Conservation (phyloP, 164 flowering plant genomes). For the Malania oleifera region DNA sequence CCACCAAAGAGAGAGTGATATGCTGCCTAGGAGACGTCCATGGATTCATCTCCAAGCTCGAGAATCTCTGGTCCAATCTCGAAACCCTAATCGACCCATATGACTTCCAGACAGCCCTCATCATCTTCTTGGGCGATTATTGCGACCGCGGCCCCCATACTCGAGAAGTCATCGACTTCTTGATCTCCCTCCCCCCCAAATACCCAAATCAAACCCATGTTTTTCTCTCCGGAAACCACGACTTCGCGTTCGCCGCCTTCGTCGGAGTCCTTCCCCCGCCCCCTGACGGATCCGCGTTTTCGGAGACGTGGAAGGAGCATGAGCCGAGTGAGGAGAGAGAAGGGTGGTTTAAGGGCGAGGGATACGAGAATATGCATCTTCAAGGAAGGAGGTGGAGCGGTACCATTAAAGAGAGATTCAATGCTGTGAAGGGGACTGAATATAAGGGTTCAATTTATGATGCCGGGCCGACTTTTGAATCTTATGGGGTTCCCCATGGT, state of each 20-base stretch:
- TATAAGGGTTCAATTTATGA: conserved; percentile 85
- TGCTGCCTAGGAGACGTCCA: conserved; percentile 91
- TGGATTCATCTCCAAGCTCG: conserved; percentile 75
- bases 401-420: conserved; percentile 41
- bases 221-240: conserved; percentile 89
- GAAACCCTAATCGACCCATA: conserved; percentile 38
- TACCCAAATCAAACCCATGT: conserved; percentile 82
- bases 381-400: conserved; percentile 96
- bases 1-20: conserved; percentile 22
- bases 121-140: conserved; percentile 93
- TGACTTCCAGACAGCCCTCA: conserved; percentile 48
- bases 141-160: conserved; percentile 93
- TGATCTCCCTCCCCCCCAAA: conserved; percentile 49
- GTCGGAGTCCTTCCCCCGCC: conserved; percentile 58
- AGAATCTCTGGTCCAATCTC: conserved; percentile 75
- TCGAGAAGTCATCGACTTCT: conserved; percentile 55
- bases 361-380: conserved; percentile 76
- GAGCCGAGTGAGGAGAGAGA: conserved; percentile 69
- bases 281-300: conserved; percentile 39
- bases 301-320: conserved; percentile 74
- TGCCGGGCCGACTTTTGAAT: conserved; percentile 78
- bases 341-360: conserved; percentile 80
- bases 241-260: conserved; percentile 81
- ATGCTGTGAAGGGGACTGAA: conserved; percentile 45
- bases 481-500: conserved; percentile 90